Evolutionary conservation across 306 rosid genomes (phyloP).

Genomic region (Potentilla sterilis): DNA sequence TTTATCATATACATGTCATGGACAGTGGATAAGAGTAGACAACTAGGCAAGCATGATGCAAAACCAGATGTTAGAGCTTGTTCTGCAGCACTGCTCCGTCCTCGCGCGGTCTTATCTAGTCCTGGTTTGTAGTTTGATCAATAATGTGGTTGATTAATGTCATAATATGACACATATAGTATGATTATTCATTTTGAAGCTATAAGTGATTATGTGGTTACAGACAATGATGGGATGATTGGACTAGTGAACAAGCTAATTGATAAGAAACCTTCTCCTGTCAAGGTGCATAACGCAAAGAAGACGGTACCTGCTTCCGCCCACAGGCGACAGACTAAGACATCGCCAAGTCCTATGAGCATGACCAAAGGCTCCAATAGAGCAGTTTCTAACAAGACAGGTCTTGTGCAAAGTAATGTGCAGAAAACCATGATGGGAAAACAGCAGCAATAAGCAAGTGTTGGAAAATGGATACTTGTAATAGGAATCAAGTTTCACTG

Average conservation of each 20-base stretch:
- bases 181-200: background rate
- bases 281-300: conserved; percentile 21
- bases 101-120: conserved; percentile 68
- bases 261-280: conserved; percentile 16
- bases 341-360: conserved; percentile 12
- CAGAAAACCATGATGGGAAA: conserved; percentile 8
- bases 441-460: background rate
- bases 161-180: background rate
- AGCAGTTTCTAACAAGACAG: background rate
- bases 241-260: conserved; percentile 42
- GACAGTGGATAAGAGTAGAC: conserved; percentile 28
- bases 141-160: background rate
- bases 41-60: conserved; percentile 16
- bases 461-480: conserved; percentile 1
- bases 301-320: background rate
- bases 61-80: conserved; percentile 26
- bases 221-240: conserved; percentile 56
- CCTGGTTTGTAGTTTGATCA: conserved; percentile 40
- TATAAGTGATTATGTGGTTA: background rate
- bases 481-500: conserved; percentile 9
- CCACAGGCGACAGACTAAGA: conserved; percentile 12
- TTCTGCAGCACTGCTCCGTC: conserved; percentile 32
- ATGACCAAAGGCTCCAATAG: conserved; percentile 11
- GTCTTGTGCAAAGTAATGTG: background rate
- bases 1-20: conserved; percentile 17